Percentiles rank a stretch among this genome's conserved stretches.
These are phyloP conservation scores for Darksidea phi DNA, from an alignment of 495 filamentous ascomycete genomes.

Conservation along the genomic window DNA sequence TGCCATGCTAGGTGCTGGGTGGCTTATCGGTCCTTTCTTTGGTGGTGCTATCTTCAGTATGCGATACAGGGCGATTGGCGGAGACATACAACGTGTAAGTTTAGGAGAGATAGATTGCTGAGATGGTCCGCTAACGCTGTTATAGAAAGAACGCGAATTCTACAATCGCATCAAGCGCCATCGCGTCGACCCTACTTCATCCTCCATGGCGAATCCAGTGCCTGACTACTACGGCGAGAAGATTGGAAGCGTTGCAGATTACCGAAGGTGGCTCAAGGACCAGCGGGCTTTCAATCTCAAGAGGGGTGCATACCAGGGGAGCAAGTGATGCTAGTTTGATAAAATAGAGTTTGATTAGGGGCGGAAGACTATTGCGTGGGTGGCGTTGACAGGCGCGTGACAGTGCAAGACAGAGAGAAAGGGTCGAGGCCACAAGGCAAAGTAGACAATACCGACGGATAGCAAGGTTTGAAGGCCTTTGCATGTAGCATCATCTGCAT, in stretches of 20 bases:
- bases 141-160: conserved; percentile 88
- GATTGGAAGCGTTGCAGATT: conserved; percentile 87
- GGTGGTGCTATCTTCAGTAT: conserved; percentile 74
- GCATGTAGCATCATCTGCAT: no score
- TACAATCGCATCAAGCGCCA: conserved; percentile 82
- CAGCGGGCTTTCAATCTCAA: conserved; percentile 96
- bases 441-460: no score
- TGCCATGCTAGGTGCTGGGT: conserved; percentile 71
- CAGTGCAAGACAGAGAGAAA: no score
- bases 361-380: no score
- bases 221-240: conserved; percentile 87
- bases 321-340: conserved; percentile 4
- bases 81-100: conserved; percentile 66
- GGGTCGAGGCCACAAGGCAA: no score
- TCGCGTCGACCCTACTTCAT: conserved; percentile 78
- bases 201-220: conserved; percentile 68
- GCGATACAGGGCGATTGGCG: conserved; percentile 62
- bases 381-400: no score
- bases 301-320: conserved; percentile 47
- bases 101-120: not conserved
- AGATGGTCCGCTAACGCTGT: conserved; percentile 9
- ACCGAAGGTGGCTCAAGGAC: conserved; percentile 93
- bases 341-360: no score
- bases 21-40: conserved; percentile 79
- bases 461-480: no score